Percentiles rank a stretch among this genome's conserved stretches.
Evolutionary conservation across 768 basidiomycete genomes (phyloP).

Genomic region (Phlegmacium glaucopus): DNA sequence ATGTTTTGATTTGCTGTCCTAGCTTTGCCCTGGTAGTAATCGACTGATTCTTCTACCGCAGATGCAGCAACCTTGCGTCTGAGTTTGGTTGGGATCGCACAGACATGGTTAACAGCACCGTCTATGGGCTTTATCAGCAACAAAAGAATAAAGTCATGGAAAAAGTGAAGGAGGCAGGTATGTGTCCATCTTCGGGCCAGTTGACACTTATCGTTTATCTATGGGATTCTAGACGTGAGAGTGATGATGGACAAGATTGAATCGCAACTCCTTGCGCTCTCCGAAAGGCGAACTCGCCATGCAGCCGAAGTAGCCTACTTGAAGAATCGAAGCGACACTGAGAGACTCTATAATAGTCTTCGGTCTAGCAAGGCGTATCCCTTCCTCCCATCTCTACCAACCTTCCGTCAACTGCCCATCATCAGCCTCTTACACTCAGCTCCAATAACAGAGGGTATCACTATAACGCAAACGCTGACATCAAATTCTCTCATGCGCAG

Average conservation of each 20-base stretch:
- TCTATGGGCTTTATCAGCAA: constrained; percentile 37
- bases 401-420: constrained; percentile 49
- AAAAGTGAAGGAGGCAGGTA: constrained; percentile 33
- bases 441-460: constrained; percentile 9
- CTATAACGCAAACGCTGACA: constrained; percentile 6
- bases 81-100: constrained; percentile 39
- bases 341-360: constrained; percentile 43
- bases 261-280: constrained; percentile 18
- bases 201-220: not conserved
- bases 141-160: constrained; percentile 39
- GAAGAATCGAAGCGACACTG: constrained; percentile 32
- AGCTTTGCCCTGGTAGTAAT: not conserved
- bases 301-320: constrained; percentile 17
- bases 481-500: constrained; percentile 20
- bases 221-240: constrained; percentile 19
- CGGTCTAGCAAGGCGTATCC: constrained; percentile 26
- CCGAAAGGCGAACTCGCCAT: constrained; percentile 19
- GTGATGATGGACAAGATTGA: constrained; percentile 21
- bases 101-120: constrained; percentile 37
- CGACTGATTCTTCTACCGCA: constrained; percentile 15
- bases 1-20: constrained; percentile 1
- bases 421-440: constrained; percentile 34
- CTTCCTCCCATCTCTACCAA: constrained; percentile 41
- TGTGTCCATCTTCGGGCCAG: constrained; percentile 18
- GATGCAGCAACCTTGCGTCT: constrained; percentile 31